phyloP scores from a whole-genome alignment of 208 protist species.

The Lotmaria passim region DNA sequence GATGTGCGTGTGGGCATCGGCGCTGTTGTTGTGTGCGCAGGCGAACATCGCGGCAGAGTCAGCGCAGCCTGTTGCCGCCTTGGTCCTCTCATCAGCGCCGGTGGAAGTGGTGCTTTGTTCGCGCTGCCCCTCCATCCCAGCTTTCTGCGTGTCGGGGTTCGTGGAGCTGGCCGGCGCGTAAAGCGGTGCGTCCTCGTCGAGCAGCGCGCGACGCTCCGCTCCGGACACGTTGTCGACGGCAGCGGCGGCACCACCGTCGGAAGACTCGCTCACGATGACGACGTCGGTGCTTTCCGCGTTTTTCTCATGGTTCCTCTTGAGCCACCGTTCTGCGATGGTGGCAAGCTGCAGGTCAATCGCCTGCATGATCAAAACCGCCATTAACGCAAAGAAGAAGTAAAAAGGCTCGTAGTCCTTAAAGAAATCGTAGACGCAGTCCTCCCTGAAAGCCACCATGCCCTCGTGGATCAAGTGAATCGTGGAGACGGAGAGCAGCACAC shows the following conservation, averaged over 20 bases:
- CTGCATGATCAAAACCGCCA: slow-evolving; percentile 47
- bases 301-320: slow-evolving; percentile 10
- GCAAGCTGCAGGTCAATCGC: slow-evolving; percentile 41
- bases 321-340: slow-evolving; percentile 30
- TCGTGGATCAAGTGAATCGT: slow-evolving; percentile 43
- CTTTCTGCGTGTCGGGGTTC: neutral
- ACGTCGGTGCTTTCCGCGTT: slow-evolving; percentile 1
- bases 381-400: slow-evolving; percentile 48
- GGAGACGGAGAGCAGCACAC: slow-evolving; percentile 51
- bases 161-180: neutral
- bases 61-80: neutral
- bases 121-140: neutral
- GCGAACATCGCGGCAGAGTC: neutral
- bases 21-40: neutral
- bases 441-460: slow-evolving; percentile 21
- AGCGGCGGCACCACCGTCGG: neutral
- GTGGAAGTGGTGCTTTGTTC: neutral
- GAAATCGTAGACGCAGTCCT: slow-evolving; percentile 42
- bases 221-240: neutral
- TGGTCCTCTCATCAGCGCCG: neutral
- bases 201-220: slow-evolving; percentile 3
- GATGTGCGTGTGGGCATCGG: neutral
- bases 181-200: neutral
- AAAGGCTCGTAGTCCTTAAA: slow-evolving; percentile 43
- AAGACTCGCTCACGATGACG: slow-evolving; percentile 1